Conservation (phyloP, 1,139 yeast species). For the Eremothecium gossypii region DNA sequence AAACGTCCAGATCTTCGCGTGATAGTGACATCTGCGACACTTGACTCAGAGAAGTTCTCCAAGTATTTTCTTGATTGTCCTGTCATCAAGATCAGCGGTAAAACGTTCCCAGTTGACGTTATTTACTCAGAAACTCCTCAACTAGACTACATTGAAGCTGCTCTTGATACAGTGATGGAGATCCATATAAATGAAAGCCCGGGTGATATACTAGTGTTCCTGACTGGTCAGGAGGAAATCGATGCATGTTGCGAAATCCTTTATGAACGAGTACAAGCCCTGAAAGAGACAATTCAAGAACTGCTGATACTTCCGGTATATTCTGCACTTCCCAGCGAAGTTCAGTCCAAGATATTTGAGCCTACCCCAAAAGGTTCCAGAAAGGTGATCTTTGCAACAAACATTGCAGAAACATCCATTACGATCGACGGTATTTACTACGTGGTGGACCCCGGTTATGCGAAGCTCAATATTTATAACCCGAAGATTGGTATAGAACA, state of each 20-base stretch:
- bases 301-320: conserved; percentile 81
- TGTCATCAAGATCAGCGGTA: conserved; percentile 72
- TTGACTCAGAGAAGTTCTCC: conserved; percentile 79
- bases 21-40: conserved; percentile 86
- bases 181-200: conserved; percentile 68
- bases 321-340: conserved; percentile 80
- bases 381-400: conserved; percentile 89
- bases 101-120: conserved; percentile 82
- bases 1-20: conserved; percentile 68
- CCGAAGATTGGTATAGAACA: conserved; percentile 87
- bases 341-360: conserved; percentile 74
- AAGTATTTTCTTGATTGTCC: conserved; percentile 73
- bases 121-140: conserved; percentile 74
- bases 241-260: conserved; percentile 80
- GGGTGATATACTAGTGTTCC: conserved; percentile 78
- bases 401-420: conserved; percentile 93
- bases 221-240: conserved; percentile 89
- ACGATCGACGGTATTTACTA: conserved; percentile 86
- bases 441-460: conserved; percentile 90
- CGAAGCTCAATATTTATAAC: conserved; percentile 76
- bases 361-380: conserved; percentile 74
- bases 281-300: conserved; percentile 58
- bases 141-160: conserved; percentile 73
- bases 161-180: conserved; percentile 72
- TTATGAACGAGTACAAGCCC: conserved; percentile 52